Base-by-base conservation (phyloP, 2,329 filamentous ascomycete genomes). In the Fusarium nodosum region DNA sequence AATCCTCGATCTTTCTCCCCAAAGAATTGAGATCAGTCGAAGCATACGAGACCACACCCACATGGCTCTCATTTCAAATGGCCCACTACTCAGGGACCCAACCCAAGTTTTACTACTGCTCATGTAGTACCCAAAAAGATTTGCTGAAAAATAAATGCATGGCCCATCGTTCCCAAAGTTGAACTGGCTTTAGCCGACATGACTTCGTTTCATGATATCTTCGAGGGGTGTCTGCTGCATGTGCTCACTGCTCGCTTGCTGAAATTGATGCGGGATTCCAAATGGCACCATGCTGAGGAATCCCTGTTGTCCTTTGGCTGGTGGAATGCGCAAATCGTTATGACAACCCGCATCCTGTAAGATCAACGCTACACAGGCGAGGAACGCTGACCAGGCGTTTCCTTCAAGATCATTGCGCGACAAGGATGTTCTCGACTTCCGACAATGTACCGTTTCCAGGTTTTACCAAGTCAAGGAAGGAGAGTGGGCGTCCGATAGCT, bases 381-480 rank as follows among this genome's bases (percentile, higher is more conserved):
- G 68, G 64, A 63, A 74, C 81, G 85, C 85, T 87, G 86, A 85
- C 84, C 84, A 87, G 85, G 84, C 84, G 74, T 69, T 78, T 78
- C 77, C 76, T 73, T 73, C 72, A 74, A 78, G 79, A 76, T 77
- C 79, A 77, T 74, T 78, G 82, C 83, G 81, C 80, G 84, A 85
- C 84, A 78, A 78, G 79, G 82, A 86, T 82, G 79, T 77, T 82
- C 87, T 91, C 88, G 76, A 91, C 88, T 88, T 86, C 83, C 77
- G 79, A 77, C 76, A 72, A 72, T 57, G 69, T 51, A 68, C 75
- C 75, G 57, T 79, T 78, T 75, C 66, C 75, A 78, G 75, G 74
- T 31, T 71, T 69, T 60, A 71, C 73, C 58, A 28, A 58, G 62
- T 74, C 60, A 31, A 65, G 57, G 73, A 78, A 78, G 78, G 78